Evolutionary conservation across 495 filamentous ascomycete genomes (phyloP).

Genomic region (Podospora didyma): DNA sequence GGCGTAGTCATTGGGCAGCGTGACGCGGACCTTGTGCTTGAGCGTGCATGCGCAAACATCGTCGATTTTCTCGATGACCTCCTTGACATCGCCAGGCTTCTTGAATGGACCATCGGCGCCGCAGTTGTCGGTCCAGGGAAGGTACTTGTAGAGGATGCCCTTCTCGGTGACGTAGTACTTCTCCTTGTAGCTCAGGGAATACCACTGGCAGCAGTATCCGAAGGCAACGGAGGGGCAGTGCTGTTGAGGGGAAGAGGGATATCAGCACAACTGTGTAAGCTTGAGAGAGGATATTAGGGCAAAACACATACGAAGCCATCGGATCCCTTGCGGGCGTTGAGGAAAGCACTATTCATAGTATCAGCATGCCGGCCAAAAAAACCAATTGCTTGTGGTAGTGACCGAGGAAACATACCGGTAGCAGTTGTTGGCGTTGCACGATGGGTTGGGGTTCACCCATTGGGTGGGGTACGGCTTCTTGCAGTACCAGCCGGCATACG

Average conservation of each 20-base stretch:
- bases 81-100: neutral
- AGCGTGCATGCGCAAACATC: conserved; percentile 4
- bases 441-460: neutral
- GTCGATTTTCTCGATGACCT: neutral
- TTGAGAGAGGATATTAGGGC: too few relatives aligned
- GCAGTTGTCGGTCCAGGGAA: conserved; percentile 5
- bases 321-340: conserved; percentile 1
- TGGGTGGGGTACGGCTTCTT: neutral
- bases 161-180: neutral
- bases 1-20: neutral
- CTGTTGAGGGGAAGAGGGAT: too few relatives aligned
- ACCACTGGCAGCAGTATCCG: conserved; percentile 8
- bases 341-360: conserved; percentile 1
- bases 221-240: neutral
- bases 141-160: neutral
- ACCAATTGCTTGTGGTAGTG: too few relatives aligned
- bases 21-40: neutral
- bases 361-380: too few relatives aligned
- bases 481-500: neutral
- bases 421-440: conserved; percentile 2
- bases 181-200: neutral
- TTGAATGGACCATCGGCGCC: conserved; percentile 2
- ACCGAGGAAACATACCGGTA: neutral
- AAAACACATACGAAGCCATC: too few relatives aligned
- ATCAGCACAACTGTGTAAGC: too few relatives aligned